Evolutionary conservation across 208 protist species (phyloP), one percentile per base, ranked within the genome.

Genomic region (Crithidia sp.): DNA sequence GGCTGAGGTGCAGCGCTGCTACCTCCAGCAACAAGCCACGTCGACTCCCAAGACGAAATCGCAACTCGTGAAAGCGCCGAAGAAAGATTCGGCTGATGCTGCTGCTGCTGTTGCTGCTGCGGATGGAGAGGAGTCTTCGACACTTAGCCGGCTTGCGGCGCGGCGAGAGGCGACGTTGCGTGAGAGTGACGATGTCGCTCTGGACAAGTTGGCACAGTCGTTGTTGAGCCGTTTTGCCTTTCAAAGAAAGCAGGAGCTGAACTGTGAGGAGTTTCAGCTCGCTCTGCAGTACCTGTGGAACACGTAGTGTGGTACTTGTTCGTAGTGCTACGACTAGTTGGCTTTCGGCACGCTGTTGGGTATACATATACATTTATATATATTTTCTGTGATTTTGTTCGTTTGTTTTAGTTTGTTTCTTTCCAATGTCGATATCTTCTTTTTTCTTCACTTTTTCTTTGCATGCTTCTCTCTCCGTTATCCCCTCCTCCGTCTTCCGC

Each of bases 261-360:
- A 81, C 76, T 88, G 81, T 45, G 89, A 91, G 56, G 89, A 94
- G 78, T 91, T 91, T 53, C 88, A 82, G 50, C 59, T 94, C 8
- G 82, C 85, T n/a, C 64, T 94, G 44, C 47, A 89, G 56, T 77
- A 88, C 49, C 53, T 91, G 9, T 55, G 86, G 19, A 89, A 84
- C 67, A 75, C 68, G 47, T 89, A 59, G 36, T 2, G n/a, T 19
- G 16, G 16, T 49, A 14, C 7, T 49, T 49, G 12, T 49, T 49
- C 9, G 9, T 49, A 2, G 45, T 49, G 45, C 45, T 49, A 14
- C 2, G 45, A 28, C 28, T 28, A 28, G 28, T 28, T 28, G 28
- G 28, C 28, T 28, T 1, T 28, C 0, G 1, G 28, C 28, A 28
- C 28, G 28, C 28, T 0, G 28, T 28, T 28, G 28, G 28, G 28